Evolutionary conservation across 805 yeast species (phyloP).

Genomic region (Nakazawaea wickerhamii): DNA sequence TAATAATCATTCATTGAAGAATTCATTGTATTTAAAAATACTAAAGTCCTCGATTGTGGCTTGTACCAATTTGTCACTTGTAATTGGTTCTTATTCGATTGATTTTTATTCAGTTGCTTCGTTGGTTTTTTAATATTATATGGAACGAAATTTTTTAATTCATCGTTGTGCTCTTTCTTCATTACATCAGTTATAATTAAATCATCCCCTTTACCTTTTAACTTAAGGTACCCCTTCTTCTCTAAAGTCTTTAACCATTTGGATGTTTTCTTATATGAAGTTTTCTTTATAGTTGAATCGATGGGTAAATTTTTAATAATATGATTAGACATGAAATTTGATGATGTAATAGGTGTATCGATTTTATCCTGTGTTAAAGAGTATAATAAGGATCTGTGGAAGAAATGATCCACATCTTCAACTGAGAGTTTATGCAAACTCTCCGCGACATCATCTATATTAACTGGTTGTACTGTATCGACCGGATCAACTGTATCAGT

Average conservation of each 20-base stretch:
- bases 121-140: constrained; percentile 38
- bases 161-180: constrained; percentile 37
- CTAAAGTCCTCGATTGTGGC: constrained; percentile 46
- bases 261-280: constrained; percentile 86
- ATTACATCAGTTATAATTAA: constrained; percentile 50
- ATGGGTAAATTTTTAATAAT: constrained; percentile 70
- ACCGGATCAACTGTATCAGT: constrained; percentile 11
- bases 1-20: constrained; percentile 37
- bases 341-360: constrained; percentile 63
- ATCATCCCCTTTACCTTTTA: constrained; percentile 86
- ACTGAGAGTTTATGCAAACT: constrained; percentile 36
- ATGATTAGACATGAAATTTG: constrained; percentile 68
- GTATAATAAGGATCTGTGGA: constrained; percentile 64
- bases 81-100: constrained; percentile 19
- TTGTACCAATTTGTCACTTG: constrained; percentile 42
- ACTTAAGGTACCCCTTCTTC: constrained; percentile 58
- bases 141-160: constrained; percentile 57
- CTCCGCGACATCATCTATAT: constrained; percentile 29
- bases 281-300: constrained; percentile 65
- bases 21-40: constrained; percentile 39
- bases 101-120: too few species aligned
- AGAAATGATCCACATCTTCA: constrained; percentile 71
- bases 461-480: constrained; percentile 9
- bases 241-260: constrained; percentile 86
- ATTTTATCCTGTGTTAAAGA: constrained; percentile 54